These are phyloP conservation scores for Rosa lucieae DNA, from an alignment of 306 rosid species.

Conservation along the genomic window DNA sequence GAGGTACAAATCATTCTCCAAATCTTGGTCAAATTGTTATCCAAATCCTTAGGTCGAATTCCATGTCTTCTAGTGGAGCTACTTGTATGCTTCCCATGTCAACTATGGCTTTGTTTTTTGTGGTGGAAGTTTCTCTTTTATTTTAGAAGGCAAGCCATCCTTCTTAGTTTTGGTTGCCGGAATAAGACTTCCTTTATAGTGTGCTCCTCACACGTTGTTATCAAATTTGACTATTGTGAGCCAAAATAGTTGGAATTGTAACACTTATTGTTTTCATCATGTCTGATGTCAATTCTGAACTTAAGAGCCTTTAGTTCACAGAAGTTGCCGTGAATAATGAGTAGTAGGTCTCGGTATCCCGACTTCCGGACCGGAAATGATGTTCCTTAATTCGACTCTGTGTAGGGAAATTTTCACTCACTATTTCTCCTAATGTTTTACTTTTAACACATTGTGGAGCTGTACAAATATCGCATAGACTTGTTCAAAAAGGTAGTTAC, in stretches of 20 bases:
- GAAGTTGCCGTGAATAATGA: not conserved
- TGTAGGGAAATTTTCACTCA: not conserved
- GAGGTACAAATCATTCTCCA: not conserved
- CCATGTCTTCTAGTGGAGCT: not conserved
- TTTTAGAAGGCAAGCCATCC: constrained; percentile 1
- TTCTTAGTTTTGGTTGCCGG: not conserved
- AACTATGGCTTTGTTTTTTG: not conserved
- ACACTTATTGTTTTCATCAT: not conserved
- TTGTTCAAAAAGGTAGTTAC: too few relatives aligned
- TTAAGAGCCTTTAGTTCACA: not conserved
- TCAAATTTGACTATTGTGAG: not conserved
- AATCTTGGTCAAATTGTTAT: not conserved
- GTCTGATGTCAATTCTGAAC: not conserved
- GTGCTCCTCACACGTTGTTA: constrained; percentile 16
- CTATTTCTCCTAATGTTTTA: too few relatives aligned
- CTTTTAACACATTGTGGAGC: too few relatives aligned
- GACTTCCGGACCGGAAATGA: not conserved
- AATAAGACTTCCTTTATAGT: not conserved
- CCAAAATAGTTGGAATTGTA: not conserved
- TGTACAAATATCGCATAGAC: too few relatives aligned
- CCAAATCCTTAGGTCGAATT: not conserved
- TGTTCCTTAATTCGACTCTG: not conserved
- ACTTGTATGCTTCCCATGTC: not conserved
- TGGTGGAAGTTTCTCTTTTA: not conserved
- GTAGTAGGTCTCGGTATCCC: not conserved